These are phyloP conservation scores for Brachypodium distachyon DNA, from an alignment of 202 grass and related monocot species.

Conservation along the genomic window DNA sequence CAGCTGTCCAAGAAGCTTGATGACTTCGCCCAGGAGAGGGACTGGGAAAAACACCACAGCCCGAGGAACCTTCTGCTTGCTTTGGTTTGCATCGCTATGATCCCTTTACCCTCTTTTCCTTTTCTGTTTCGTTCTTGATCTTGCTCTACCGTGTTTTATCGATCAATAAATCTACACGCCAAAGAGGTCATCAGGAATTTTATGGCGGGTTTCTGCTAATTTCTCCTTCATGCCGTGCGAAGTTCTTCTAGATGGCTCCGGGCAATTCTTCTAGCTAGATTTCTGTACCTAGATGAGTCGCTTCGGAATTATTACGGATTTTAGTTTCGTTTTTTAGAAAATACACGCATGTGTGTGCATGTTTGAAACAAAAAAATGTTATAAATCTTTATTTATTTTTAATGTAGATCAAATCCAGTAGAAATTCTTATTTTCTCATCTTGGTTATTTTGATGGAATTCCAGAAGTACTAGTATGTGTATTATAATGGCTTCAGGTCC, in stretches of 20 bases:
- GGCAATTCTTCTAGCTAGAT: too few species aligned
- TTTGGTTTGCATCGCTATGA: conserved; percentile 53
- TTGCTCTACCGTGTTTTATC: neutral
- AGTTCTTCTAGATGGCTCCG: too few species aligned
- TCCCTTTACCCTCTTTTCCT: neutral
- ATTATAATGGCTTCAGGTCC: neutral
- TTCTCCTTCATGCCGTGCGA: neutral
- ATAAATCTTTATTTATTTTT: too few species aligned
- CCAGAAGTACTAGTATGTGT: neutral
- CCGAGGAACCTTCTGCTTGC: conserved; percentile 86
- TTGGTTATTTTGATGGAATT: neutral
- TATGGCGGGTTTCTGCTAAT: neutral
- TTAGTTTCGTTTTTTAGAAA: neutral
- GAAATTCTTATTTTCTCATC: neutral
- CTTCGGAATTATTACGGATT: neutral
- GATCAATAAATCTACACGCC: neutral
- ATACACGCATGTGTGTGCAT: too few species aligned
- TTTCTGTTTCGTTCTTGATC: neutral
- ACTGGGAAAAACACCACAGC: conserved; percentile 87
- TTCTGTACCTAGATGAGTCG: neutral
- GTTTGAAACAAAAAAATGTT: too few species aligned
- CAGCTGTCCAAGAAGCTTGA: conserved; percentile 62
- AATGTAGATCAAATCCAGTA: neutral
- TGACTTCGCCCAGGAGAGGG: conserved; percentile 66
- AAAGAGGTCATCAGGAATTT: neutral